Conservation (phyloP, 2,329 filamentous ascomycete genomes). For the Orbilia javanica region DNA sequence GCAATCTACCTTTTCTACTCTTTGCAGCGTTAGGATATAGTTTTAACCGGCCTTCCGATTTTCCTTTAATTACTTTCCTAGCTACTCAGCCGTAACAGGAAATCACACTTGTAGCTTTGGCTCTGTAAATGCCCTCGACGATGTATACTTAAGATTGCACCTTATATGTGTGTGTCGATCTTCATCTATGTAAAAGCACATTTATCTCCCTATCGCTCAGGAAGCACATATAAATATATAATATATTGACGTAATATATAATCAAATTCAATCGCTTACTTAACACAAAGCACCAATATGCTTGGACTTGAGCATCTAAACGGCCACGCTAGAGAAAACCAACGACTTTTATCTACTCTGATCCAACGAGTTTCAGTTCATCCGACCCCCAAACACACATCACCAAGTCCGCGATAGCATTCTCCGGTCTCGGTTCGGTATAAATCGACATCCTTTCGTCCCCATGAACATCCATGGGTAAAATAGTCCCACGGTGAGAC, state of each 20-base stretch:
- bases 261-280: not conserved
- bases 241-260: not conserved
- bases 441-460: conserved; percentile 59
- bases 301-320: not conserved
- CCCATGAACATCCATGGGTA: conserved; percentile 45
- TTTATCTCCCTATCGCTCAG: no score
- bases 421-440: conserved; percentile 48
- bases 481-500: conserved; percentile 43
- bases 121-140: not conserved
- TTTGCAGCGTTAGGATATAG: not conserved
- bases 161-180: not conserved
- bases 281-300: not conserved
- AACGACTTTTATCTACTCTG: not conserved
- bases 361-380: conserved; percentile 23
- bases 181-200: no score
- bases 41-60: conserved; percentile 22
- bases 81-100: not conserved
- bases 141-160: not conserved
- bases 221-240: no score
- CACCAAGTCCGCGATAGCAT: conserved; percentile 54
- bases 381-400: conserved; percentile 58
- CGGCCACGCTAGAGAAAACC: not conserved
- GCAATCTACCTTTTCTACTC: not conserved
- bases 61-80: not conserved
- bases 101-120: not conserved